Conservation (phyloP, 106 monocot species). For the Phalaenopsis equestris region DNA sequence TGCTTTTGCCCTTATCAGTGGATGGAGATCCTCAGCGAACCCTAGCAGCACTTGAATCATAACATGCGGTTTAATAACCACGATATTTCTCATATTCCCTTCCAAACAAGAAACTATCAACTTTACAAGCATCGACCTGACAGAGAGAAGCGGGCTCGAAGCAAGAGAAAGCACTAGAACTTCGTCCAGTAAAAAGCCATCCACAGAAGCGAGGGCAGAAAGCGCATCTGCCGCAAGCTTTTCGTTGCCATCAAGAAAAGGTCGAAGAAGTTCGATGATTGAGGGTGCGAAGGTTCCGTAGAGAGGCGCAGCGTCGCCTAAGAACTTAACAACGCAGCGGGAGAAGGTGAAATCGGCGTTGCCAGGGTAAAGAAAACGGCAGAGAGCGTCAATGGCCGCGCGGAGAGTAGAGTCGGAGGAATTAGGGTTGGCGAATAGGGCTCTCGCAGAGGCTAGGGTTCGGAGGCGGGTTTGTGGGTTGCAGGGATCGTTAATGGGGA, state of each 20-base stretch:
- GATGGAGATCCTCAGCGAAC: conserved; percentile 44
- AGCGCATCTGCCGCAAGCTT: conserved; percentile 32
- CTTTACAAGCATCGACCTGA: conserved; percentile 32
- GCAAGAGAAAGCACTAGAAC: conserved; percentile 33
- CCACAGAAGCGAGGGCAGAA: conserved; percentile 26
- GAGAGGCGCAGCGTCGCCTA: background rate
- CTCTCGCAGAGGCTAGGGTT: background rate
- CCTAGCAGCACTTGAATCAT: conserved; percentile 43
- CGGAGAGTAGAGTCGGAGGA: background rate
- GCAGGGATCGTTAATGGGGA: background rate
- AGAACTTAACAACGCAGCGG: background rate
- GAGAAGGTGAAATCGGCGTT: background rate
- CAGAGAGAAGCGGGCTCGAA: conserved; percentile 25
- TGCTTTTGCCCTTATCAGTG: conserved; percentile 37
- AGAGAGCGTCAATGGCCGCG: background rate
- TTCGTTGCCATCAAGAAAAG: conserved; percentile 1
- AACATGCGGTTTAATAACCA: conserved; percentile 10
- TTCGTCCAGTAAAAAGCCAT: conserved; percentile 20
- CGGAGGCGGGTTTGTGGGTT: background rate
- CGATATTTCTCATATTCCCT: background rate
- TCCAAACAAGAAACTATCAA: conserved; percentile 18
- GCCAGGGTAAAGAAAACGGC: background rate
- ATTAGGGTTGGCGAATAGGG: conserved; percentile 6
- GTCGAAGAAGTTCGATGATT: conserved; percentile 2
- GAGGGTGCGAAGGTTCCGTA: background rate